phyloP scores from a whole-genome alignment of 805 yeast species.

The Cyberlindnera japonica region DNA sequence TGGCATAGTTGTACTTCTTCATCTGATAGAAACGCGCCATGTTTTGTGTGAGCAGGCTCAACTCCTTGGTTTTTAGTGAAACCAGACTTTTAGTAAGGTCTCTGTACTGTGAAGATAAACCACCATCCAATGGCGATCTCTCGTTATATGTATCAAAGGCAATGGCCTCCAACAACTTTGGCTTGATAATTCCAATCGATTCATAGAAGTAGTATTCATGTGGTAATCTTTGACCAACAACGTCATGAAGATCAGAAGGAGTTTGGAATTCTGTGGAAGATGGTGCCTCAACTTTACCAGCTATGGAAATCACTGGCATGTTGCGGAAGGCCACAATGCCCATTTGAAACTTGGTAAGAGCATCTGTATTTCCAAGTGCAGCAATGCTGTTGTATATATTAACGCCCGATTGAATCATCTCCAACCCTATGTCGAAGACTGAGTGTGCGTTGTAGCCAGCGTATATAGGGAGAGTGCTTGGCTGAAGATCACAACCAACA shows the following conservation, averaged over 20 bases:
- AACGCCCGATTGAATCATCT: conserved; percentile 38
- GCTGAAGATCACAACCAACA: conserved; percentile 76
- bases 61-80: conserved; percentile 51
- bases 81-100: conserved; percentile 46
- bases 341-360: conserved; percentile 52
- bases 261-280: conserved; percentile 29
- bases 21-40: conserved; percentile 84
- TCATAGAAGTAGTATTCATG: conserved; percentile 80
- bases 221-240: conserved; percentile 81
- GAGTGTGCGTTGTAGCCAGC: conserved; percentile 27
- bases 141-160: conserved; percentile 60
- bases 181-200: conserved; percentile 68
- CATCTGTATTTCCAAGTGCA: conserved; percentile 41
- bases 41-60: conserved; percentile 65
- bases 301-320: conserved; percentile 67
- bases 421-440: conserved; percentile 35
- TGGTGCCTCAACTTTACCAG: conserved; percentile 66
- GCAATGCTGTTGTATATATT: conserved; percentile 47
- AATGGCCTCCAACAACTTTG: conserved; percentile 63
- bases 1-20: conserved; percentile 52
- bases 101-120: conserved; percentile 54
- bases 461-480: conserved; percentile 50
- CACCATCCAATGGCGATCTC: conserved; percentile 64
- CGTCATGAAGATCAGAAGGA: conserved; percentile 79
- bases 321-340: conserved; percentile 67